Conservation (phyloP, 2,329 filamentous ascomycete genomes). For the Waltergamsia citrina region DNA sequence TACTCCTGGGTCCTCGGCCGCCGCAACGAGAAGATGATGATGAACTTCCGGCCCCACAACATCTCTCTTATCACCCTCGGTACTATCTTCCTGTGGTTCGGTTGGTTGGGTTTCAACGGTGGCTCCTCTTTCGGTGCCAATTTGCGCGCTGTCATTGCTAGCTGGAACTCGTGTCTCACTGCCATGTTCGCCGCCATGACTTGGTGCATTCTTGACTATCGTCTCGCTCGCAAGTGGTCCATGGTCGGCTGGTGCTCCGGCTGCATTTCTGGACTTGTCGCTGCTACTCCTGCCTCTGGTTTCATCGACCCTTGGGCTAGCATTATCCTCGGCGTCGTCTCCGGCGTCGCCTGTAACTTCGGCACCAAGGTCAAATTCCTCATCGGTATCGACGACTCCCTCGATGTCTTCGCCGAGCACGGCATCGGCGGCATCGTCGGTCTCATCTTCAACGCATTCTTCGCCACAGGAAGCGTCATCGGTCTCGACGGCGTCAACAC, state of each 20-base stretch:
- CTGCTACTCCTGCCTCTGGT: slow-evolving; percentile 60
- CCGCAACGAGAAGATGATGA: slow-evolving; percentile 98
- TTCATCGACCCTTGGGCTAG: slow-evolving; percentile 60
- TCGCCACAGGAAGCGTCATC: slow-evolving; percentile 61
- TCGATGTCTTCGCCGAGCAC: slow-evolving; percentile 66
- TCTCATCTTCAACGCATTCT: slow-evolving; percentile 64
- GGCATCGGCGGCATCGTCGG: slow-evolving; percentile 60
- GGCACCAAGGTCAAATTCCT: slow-evolving; percentile 57
- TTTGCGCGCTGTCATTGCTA: slow-evolving; percentile 87
- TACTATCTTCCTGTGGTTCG: slow-evolving; percentile 94
- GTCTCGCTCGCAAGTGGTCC: slow-evolving; percentile 88
- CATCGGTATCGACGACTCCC: slow-evolving; percentile 58
- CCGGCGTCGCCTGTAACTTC: slow-evolving; percentile 61
- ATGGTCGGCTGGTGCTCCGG: slow-evolving; percentile 68
- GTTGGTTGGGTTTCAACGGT: slow-evolving; percentile 98
- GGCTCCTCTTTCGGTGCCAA: slow-evolving; percentile 92
- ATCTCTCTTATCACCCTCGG: slow-evolving; percentile 94
- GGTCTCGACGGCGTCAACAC: slow-evolving; percentile 71
- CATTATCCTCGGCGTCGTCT: slow-evolving; percentile 54
- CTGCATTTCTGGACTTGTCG: slow-evolving; percentile 61
- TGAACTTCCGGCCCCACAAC: slow-evolving; percentile 99
- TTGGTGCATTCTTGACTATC: slow-evolving; percentile 94
- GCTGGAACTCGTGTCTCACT: slow-evolving; percentile 94
- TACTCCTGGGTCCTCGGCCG: slow-evolving; percentile 94
- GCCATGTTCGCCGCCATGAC: slow-evolving; percentile 87